These are phyloP conservation scores for Mucor plumbeus DNA, from an alignment of 371 early-diverging fungal species.

Conservation along the genomic window DNA sequence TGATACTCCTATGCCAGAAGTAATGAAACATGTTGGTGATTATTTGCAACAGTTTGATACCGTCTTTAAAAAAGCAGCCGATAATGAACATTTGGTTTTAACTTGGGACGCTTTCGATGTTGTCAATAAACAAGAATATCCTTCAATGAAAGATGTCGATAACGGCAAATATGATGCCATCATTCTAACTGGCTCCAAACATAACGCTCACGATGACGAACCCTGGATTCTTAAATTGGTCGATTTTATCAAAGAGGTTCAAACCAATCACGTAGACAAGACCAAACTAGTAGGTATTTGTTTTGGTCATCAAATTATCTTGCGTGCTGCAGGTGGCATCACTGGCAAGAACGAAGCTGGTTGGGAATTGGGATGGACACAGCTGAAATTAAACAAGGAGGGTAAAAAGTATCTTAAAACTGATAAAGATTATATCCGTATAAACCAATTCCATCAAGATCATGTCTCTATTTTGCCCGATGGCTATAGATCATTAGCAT, in stretches of 20 bases:
- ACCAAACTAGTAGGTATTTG: slow-evolving; percentile 64
- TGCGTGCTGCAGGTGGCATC: slow-evolving; percentile 65
- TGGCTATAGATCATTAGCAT: slow-evolving; percentile 54
- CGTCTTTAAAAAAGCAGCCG: slow-evolving; percentile 43
- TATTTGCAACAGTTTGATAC: slow-evolving; percentile 48
- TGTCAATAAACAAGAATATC: slow-evolving; percentile 46
- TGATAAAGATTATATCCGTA: slow-evolving; percentile 24
- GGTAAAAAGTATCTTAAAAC: slow-evolving; percentile 48
- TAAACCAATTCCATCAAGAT: slow-evolving; percentile 77
- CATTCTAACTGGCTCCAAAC: slow-evolving; percentile 33
- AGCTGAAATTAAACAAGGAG: slow-evolving; percentile 38
- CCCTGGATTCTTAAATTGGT: slow-evolving; percentile 66
- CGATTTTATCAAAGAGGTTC: slow-evolving; percentile 40
- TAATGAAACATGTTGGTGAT: slow-evolving; percentile 57
- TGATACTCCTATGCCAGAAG: slow-evolving; percentile 60
- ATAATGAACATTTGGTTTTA: slow-evolving; percentile 16
- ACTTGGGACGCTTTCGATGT: slow-evolving; percentile 51
- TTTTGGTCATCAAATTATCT: slow-evolving; percentile 80
- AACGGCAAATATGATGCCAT: slow-evolving; percentile 35
- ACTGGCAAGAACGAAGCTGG: slow-evolving; percentile 60
- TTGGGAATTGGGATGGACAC: slow-evolving; percentile 67
- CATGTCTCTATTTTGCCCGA: slow-evolving; percentile 60
- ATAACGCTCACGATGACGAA: slow-evolving; percentile 49
- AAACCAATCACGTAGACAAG: slow-evolving; percentile 1
- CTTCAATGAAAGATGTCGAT: slow-evolving; percentile 35